These are phyloP conservation scores for Phialophora expanda DNA, from an alignment of 2,329 filamentous ascomycete genomes.

Conservation along the genomic window DNA sequence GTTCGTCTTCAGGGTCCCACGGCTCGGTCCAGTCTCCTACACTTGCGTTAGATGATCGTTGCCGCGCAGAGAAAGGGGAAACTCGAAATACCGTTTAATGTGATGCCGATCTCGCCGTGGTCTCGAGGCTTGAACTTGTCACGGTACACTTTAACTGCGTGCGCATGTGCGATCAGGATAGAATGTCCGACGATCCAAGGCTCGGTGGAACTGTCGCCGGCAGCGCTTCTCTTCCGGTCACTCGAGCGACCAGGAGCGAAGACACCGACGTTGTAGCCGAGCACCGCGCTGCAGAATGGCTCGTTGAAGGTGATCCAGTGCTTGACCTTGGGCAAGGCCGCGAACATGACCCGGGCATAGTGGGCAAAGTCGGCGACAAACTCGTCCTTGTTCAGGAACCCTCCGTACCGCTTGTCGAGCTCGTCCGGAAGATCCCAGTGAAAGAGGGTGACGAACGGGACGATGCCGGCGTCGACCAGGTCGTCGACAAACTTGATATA, in stretches of 20 bases:
- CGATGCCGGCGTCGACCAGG: constrained; percentile 75
- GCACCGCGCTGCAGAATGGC: constrained; percentile 81
- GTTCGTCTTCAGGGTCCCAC: constrained; percentile 77
- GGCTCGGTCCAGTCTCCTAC: constrained; percentile 77
- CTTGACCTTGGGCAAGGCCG: constrained; percentile 76
- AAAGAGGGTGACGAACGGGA: constrained; percentile 80
- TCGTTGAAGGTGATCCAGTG: constrained; percentile 93
- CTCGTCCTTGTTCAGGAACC: constrained; percentile 78
- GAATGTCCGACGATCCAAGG: constrained; percentile 84
- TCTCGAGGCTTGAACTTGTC: constrained; percentile 77
- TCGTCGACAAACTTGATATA: constrained; percentile 81
- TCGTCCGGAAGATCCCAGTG: constrained; percentile 87
- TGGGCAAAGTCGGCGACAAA: constrained; percentile 80
- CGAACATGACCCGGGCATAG: constrained; percentile 78
- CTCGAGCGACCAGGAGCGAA: constrained; percentile 85
- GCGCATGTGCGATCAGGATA: constrained; percentile 77
- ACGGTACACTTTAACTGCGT: constrained; percentile 80
- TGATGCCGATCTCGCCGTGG: constrained; percentile 83
- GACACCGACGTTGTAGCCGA: constrained; percentile 77
- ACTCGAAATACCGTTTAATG: constrained; percentile 69
- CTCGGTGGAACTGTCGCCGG: constrained; percentile 76
- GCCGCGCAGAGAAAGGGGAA: not conserved
- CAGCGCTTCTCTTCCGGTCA: constrained; percentile 70
- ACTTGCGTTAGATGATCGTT: not conserved
- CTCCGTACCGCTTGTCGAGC: constrained; percentile 80